A percentile compares a stretch with the other conserved stretches of the same genome.
These are phyloP conservation scores for Cladosporium sp. DNA, from an alignment of 2,329 filamentous ascomycete genomes.

Conservation along the genomic window DNA sequence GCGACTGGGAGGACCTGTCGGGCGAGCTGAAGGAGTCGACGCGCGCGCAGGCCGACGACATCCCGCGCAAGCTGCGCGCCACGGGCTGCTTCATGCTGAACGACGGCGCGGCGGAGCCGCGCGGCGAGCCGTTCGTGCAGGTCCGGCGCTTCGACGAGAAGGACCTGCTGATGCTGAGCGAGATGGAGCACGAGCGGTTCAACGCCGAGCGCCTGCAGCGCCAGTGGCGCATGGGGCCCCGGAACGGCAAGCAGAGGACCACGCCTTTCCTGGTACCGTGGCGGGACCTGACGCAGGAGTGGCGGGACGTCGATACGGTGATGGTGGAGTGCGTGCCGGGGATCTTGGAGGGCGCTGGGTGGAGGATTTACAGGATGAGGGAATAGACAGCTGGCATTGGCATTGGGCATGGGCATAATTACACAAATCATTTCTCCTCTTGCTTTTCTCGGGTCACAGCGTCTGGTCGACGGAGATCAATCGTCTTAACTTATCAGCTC, in stretches of 20 bases:
- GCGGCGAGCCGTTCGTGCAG: slow-evolving; percentile 31
- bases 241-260: slow-evolving; percentile 34
- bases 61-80: slow-evolving; percentile 38
- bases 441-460: too few species aligned
- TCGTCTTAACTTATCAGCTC: too few species aligned
- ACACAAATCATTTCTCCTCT: too few species aligned
- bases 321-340: slow-evolving; percentile 40
- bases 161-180: slow-evolving; percentile 36
- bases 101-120: slow-evolving; percentile 26
- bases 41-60: slow-evolving; percentile 38
- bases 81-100: slow-evolving; percentile 39
- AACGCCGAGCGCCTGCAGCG: slow-evolving; percentile 38
- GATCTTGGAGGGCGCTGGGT: slow-evolving; percentile 34
- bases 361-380: slow-evolving; percentile 37
- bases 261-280: slow-evolving; percentile 39
- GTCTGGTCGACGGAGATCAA: too few species aligned
- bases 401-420: too few species aligned
- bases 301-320: slow-evolving; percentile 39
- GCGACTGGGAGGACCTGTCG: slow-evolving; percentile 38
- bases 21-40: slow-evolving; percentile 38
- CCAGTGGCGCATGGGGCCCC: slow-evolving; percentile 38
- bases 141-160: slow-evolving; percentile 33
- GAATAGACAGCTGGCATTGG: background rate
- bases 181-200: slow-evolving; percentile 40
- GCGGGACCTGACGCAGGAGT: slow-evolving; percentile 37